Evolutionary conservation across 441 rosid genomes (phyloP), one percentile per base, ranked within the genome.

Genomic region (Metrosideros polymorpha): DNA sequence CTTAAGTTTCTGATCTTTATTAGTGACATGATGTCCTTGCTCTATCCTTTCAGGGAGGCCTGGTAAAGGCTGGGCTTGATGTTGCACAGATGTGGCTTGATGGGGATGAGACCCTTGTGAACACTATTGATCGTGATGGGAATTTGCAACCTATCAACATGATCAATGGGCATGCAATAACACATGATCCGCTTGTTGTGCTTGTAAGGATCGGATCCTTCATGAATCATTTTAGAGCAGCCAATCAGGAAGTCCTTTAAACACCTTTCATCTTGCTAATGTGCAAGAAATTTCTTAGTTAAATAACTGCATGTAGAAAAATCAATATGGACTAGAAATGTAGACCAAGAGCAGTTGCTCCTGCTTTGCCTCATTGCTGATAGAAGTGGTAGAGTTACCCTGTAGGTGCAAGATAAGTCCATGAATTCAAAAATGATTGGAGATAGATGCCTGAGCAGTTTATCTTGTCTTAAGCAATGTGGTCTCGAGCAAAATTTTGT

Each of bases 61-160:
- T 97, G 87, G 98, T 97, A 89, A 94, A 91, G 92, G 97, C 93
- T 56, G 98, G 99, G 85, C 97, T 97, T 22, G 99, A 97, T 87
- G 96, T 95, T 86, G 98, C 98, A 54, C 96, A 93, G 52, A 91
- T 97, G 85, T 97, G 99, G 99, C 92, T 95, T 32, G 99, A 97
- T 49, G 99, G 99, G 43, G 93, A 95, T 86, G 99, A 94, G 91
- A 95, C 98, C 59, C 95, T 95, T 52, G 97, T 97, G 55, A 94
- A 95, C 92, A 94, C 99, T 56, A 88, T 95, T 56, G 98, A 95
- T 79, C 95, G 98, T 49, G 96, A 95, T 12, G 99, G 98, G 42
- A 89, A 94, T 50, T 87, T 93, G 92, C 91, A 90, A 50, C 98
- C 98, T 12, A 94, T 97, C 53, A 96, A 90, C 83, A 92, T 97